A percentile compares a stretch with the other conserved stretches of the same genome.
Evolutionary conservation across 345 rosid genomes (phyloP).

Genomic region (Raphanus sativus): DNA sequence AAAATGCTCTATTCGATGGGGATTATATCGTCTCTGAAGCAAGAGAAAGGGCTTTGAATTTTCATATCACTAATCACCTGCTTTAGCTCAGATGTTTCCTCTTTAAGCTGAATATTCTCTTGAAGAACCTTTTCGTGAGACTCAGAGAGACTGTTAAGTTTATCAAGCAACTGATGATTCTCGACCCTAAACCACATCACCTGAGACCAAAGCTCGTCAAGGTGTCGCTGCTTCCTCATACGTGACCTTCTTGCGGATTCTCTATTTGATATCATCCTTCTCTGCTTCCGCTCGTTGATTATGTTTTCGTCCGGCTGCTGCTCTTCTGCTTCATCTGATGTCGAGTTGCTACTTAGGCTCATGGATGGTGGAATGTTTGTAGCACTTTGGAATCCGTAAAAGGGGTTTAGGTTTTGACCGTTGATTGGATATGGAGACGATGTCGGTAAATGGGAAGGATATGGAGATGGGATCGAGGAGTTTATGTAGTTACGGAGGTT

Average conservation of each 20-base stretch:
- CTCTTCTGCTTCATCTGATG: slow-evolving; percentile 84
- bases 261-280: slow-evolving; percentile 88
- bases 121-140: slow-evolving; percentile 52
- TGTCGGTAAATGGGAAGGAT: slow-evolving; percentile 42
- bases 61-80: slow-evolving; percentile 62
- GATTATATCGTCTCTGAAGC: slow-evolving; percentile 46
- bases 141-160: slow-evolving; percentile 62
- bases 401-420: slow-evolving; percentile 34
- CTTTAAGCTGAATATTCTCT: slow-evolving; percentile 76
- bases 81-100: slow-evolving; percentile 58
- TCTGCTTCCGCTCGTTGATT: slow-evolving; percentile 77
- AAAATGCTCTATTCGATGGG: slow-evolving; percentile 23
- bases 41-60: slow-evolving; percentile 51
- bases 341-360: slow-evolving; percentile 72
- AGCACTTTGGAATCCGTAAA: slow-evolving; percentile 33
- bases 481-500: slow-evolving; percentile 39
- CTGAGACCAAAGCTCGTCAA: slow-evolving; percentile 93
- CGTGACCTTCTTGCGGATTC: slow-evolving; percentile 91
- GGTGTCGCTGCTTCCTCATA: slow-evolving; percentile 90
- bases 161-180: slow-evolving; percentile 71
- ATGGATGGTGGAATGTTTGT: slow-evolving; percentile 44
- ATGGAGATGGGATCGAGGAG: slow-evolving; percentile 38
- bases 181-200: slow-evolving; percentile 77
- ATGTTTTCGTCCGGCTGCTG: slow-evolving; percentile 47
- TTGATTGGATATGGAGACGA: slow-evolving; percentile 38